A percentile compares a stretch with the other conserved stretches of the same genome.
Evolutionary conservation across 345 rosid genomes (phyloP).

Genomic region (Dovyalis caffra): DNA sequence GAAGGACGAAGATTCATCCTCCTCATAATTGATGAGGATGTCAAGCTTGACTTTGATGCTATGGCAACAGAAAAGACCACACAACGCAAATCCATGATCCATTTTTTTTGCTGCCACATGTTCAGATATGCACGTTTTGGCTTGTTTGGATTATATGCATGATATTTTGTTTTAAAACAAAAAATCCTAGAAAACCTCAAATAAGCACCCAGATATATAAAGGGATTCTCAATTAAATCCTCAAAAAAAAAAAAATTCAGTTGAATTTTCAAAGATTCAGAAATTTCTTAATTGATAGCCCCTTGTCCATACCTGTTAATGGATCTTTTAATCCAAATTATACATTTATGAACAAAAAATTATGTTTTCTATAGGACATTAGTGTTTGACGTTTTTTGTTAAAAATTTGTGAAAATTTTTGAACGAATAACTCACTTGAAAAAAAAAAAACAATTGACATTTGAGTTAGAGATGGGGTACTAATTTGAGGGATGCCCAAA

Average conservation of each 20-base stretch:
- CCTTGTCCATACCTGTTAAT: neutral
- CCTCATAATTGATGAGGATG: neutral
- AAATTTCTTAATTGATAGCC: no score
- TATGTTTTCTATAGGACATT: no score
- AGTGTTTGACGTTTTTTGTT: no score
- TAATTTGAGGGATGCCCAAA: no score
- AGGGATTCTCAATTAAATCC: neutral
- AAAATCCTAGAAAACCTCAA: neutral
- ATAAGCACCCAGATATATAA: neutral
- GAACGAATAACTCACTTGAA: no score
- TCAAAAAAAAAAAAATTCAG: no score
- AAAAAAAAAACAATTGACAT: no score
- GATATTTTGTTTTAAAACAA: neutral
- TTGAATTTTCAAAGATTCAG: neutral
- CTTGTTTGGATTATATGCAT: neutral
- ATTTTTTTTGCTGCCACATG: neutral
- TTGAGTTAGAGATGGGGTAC: no score
- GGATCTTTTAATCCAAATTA: no score
- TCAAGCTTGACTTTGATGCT: constrained; percentile 6
- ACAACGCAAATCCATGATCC: neutral
- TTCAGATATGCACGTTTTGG: neutral
- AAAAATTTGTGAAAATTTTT: no score
- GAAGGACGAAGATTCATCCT: neutral
- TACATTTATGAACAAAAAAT: no score
- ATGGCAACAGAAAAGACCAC: neutral